Evolutionary conservation across 768 basidiomycete genomes (phyloP).

Genomic region (Kwoniella europaea): DNA sequence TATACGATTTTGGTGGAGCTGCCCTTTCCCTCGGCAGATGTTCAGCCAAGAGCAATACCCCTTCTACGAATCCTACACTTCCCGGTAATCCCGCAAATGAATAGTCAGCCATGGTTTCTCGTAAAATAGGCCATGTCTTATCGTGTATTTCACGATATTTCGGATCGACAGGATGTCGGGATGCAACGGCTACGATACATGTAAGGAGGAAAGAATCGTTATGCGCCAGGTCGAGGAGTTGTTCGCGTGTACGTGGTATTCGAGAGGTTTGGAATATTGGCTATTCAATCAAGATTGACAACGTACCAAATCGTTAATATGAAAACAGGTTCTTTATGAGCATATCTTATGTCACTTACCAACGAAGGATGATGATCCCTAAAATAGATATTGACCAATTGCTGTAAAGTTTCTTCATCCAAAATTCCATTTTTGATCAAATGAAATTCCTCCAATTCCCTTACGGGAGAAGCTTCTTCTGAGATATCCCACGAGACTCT

Average conservation of each 20-base stretch:
- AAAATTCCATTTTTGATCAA: slow-evolving; percentile 45
- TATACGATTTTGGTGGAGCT: slow-evolving; percentile 5
- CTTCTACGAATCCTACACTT: slow-evolving; percentile 53
- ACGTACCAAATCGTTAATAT: not conserved
- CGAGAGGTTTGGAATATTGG: slow-evolving; percentile 49
- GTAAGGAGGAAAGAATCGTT: slow-evolving; percentile 46
- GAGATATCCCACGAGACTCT: slow-evolving; percentile 24
- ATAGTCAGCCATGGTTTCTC: slow-evolving; percentile 47
- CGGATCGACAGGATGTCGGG: slow-evolving; percentile 41
- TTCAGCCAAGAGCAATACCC: slow-evolving; percentile 52
- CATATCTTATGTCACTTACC: slow-evolving; percentile 28
- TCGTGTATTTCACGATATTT: slow-evolving; percentile 42
- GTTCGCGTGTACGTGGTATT: slow-evolving; percentile 39
- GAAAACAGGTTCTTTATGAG: too few relatives aligned
- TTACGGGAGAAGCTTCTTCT: slow-evolving; percentile 17
- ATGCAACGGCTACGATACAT: slow-evolving; percentile 46
- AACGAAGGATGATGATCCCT: slow-evolving; percentile 46
- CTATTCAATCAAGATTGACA: slow-evolving; percentile 14
- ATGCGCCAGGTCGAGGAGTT: slow-evolving; percentile 37
- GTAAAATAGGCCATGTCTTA: slow-evolving; percentile 45
- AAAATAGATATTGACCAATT: slow-evolving; percentile 43
- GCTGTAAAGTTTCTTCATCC: slow-evolving; percentile 31
- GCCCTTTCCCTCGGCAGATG: slow-evolving; percentile 46
- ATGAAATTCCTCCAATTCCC: slow-evolving; percentile 30
- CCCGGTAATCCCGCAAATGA: slow-evolving; percentile 44